phyloP scores from a whole-genome alignment of 257 asterid species.

The Penstemon davidsonii region DNA sequence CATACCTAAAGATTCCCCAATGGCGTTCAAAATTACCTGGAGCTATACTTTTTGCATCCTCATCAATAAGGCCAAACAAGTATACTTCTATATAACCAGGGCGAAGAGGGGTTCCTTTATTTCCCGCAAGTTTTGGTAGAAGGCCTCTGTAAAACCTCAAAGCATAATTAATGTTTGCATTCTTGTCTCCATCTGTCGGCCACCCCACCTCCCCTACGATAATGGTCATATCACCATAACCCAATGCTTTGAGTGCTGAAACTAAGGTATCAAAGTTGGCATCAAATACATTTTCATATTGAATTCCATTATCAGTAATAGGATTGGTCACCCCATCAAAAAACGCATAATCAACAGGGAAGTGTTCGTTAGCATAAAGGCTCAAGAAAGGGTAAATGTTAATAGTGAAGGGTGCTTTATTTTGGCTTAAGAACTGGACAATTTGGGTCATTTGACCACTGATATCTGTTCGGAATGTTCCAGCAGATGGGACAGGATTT shows the following conservation, averaged over 20 bases:
- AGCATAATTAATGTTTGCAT: conserved; percentile 55
- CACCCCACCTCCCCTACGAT: conserved; percentile 85
- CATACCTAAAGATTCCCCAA: conserved; percentile 78
- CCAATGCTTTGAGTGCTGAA: conserved; percentile 55
- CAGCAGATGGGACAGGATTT: conserved; percentile 73
- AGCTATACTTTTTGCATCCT: conserved; percentile 68
- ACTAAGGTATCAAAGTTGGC: conserved; percentile 81
- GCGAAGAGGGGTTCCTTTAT: conserved; percentile 75
- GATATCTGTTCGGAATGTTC: conserved; percentile 62
- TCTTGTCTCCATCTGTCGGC: conserved; percentile 73
- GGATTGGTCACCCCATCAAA: conserved; percentile 64
- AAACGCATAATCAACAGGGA: conserved; percentile 75
- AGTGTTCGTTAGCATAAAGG: conserved; percentile 63
- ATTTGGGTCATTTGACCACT: conserved; percentile 55
- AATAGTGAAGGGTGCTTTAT: conserved; percentile 70
- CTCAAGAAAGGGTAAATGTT: conserved; percentile 74
- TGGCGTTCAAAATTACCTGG: conserved; percentile 82
- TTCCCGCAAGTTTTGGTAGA: conserved; percentile 57
- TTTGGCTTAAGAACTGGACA: conserved; percentile 63
- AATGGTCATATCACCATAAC: conserved; percentile 58
- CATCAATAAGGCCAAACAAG: conserved; percentile 81
- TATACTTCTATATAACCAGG: conserved; percentile 64
- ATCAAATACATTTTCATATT: conserved; percentile 65
- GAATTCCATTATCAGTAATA: conserved; percentile 49
- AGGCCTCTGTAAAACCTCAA: conserved; percentile 68